Conservation (phyloP, 495 filamentous ascomycete species). For the Penicillium flavigenum region DNA sequence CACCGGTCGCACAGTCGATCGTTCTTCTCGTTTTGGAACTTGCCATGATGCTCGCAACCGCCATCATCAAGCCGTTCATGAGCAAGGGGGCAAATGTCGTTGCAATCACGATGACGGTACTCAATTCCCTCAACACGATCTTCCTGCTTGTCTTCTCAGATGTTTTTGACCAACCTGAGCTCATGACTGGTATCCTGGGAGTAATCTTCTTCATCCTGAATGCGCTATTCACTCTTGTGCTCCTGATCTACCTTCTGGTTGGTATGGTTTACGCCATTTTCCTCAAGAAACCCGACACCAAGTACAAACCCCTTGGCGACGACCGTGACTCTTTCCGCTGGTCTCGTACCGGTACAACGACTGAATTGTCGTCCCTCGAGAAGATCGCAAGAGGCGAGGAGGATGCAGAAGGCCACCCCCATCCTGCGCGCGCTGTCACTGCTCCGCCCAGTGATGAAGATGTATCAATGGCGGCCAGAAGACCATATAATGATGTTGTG, state of each 20-base stretch:
- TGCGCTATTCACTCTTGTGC: constrained; percentile 80
- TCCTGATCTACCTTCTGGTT: constrained; percentile 83
- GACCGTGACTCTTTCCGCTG: constrained; percentile 97
- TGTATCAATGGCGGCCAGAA: constrained; percentile 32
- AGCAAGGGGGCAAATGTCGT: constrained; percentile 96
- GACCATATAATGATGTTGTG: constrained; percentile 32
- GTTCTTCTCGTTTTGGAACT: constrained; percentile 83
- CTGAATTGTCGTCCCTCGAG: constrained; percentile 88
- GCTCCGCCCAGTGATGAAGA: constrained; percentile 55
- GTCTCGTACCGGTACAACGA: constrained; percentile 73
- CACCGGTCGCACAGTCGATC: constrained; percentile 72
- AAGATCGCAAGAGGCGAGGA: constrained; percentile 83
- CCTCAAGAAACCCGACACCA: constrained; percentile 89
- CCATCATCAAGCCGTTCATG: constrained; percentile 89
- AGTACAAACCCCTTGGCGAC: constrained; percentile 92
- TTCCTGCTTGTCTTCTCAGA: constrained; percentile 79
- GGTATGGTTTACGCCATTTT: constrained; percentile 77
- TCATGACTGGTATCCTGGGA: constrained; percentile 90
- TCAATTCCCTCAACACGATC: constrained; percentile 89
- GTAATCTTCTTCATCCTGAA: constrained; percentile 92
- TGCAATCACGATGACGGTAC: constrained; percentile 82
- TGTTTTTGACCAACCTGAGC: constrained; percentile 74
- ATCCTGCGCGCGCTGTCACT: constrained; percentile 70
- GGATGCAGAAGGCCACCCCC: constrained; percentile 59
- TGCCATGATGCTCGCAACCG: constrained; percentile 69